Base-by-base conservation (phyloP, 2,329 filamentous ascomycete genomes). In the Trichoderma brevicompactum region DNA sequence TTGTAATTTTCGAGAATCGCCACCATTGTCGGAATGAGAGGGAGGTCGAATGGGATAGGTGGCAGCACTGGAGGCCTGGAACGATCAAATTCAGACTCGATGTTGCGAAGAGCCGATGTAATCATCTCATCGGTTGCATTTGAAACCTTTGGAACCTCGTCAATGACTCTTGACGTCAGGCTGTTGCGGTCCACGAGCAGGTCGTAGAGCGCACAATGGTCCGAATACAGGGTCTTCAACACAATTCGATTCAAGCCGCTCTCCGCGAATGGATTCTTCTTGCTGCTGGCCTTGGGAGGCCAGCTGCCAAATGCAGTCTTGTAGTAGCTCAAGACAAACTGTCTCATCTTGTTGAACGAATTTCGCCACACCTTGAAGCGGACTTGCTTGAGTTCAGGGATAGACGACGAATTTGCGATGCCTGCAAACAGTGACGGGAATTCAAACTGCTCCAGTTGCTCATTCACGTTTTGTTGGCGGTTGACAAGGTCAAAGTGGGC, bases 361-460 rank as follows among this genome's bases (percentile, higher is more conserved):
- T 82, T 81, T 72, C 87, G 90, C 94, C 95, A 98, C 34, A 86
- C 84, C 75, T 93, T 92, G 81, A 96, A 98, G 23, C 89, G 88
- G 49, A 97, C 86, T 17, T 87, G 80, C 74, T 89, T 94, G 68
- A 92, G 88, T 76, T 96, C 92, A 0, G 83, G 83, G 23, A 87
- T 85, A 0, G 90, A 92, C 10, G 89, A 94, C 3, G 92, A 96
- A 75, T 89, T 93, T 73, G 92, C 94, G 69, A 93, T 87, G 40
- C 95, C 95, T 0, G 92, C 87, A 74, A 97, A 98, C 5, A 98
- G 81, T 0, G 92, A 91, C 0, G 94, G 93, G 71, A 97, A 97
- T 38, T 97, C 92, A 70, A 98, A 98, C 67, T 92, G 87, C 65
- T 91, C 88, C n/a, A 98, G 81, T 49, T 91, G 89, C 38, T 81